phyloP scores from a whole-genome alignment of 176 grass and related monocot species.

The Paspalum vaginatum region DNA sequence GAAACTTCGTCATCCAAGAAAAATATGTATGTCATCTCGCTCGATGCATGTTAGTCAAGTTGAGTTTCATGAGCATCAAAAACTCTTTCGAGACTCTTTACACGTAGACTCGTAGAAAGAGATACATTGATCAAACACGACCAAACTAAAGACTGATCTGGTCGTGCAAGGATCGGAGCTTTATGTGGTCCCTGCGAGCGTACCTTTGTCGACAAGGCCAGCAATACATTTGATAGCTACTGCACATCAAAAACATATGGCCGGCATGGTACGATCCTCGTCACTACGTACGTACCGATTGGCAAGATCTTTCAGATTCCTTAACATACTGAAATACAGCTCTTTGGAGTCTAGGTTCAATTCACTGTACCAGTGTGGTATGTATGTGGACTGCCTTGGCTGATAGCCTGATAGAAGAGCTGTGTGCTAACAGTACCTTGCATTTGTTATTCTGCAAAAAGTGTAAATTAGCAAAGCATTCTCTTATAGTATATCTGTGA shows the following conservation, averaged over 20 bases:
- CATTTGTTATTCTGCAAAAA: neutral
- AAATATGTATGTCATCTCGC: neutral
- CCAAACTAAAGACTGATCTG: slow-evolving; percentile 25
- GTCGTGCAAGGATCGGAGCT: slow-evolving; percentile 6
- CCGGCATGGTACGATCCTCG: slow-evolving; percentile 8
- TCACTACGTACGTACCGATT: neutral
- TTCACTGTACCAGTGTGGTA: neutral
- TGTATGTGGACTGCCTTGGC: neutral
- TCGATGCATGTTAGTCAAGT: slow-evolving; percentile 1
- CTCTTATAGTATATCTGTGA: neutral
- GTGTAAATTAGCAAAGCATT: neutral
- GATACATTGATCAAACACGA: neutral
- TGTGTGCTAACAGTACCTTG: neutral
- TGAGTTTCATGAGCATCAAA: slow-evolving; percentile 15
- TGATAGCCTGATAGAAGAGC: too few relatives aligned
- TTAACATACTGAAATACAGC: neutral
- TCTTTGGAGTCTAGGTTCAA: slow-evolving; percentile 26
- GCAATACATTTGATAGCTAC: slow-evolving; percentile 25
- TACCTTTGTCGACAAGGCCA: neutral
- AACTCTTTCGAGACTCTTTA: neutral
- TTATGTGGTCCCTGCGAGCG: slow-evolving; percentile 18
- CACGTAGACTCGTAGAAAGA: slow-evolving; percentile 8
- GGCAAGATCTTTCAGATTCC: slow-evolving; percentile 22
- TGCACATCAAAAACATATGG: neutral
- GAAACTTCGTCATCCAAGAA: too few relatives aligned